Conservation (phyloP, 305 asterid genomes). For the Rubia peregrina region DNA sequence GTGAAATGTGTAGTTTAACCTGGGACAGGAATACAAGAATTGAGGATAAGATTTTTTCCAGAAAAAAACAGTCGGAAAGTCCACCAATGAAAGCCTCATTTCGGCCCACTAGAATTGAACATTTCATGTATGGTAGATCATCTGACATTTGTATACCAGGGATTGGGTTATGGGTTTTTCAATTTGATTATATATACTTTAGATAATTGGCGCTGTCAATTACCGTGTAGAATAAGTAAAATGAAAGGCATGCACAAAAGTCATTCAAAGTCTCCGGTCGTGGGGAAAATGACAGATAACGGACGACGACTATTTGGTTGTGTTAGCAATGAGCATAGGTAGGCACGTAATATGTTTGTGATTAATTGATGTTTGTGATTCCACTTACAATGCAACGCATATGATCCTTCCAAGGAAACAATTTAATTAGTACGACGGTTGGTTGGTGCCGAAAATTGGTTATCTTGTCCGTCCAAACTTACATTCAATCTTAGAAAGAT, state of each 20-base stretch:
- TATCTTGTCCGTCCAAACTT: no score
- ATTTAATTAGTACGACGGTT: no score
- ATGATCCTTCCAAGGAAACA: background rate
- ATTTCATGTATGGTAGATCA: background rate
- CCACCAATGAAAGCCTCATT: background rate
- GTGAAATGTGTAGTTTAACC: no score
- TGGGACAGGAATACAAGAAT: no score
- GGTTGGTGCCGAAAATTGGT: no score
- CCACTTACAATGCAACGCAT: background rate
- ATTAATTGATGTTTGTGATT: background rate
- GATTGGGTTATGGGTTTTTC: background rate
- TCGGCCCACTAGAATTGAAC: background rate
- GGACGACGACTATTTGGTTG: background rate
- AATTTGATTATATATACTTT: no score
- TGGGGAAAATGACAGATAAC: background rate
- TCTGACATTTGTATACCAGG: background rate
- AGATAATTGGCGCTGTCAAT: background rate
- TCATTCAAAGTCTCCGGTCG: background rate
- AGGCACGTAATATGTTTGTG: background rate
- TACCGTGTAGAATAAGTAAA: background rate
- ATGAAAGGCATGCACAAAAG: background rate
- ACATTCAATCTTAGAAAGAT: no score
- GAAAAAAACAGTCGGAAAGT: background rate
- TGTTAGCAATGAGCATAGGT: background rate
- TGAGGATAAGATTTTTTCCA: no score